Conservation (phyloP, 2,329 filamentous ascomycete genomes). For the Paraphaeosphaeria minitans region DNA sequence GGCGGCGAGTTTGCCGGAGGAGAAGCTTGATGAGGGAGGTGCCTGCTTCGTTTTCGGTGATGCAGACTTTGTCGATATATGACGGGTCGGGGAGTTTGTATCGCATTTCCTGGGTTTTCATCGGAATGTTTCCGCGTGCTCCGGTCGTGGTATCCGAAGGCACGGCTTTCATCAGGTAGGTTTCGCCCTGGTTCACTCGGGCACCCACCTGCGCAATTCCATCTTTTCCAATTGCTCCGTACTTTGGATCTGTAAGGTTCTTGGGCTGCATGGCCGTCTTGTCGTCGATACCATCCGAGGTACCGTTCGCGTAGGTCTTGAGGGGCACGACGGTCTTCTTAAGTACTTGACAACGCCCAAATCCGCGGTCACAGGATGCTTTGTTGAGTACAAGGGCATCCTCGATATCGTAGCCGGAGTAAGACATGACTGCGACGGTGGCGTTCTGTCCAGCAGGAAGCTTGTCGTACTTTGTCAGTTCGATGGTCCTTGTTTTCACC, state of each 20-base stretch:
- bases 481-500: slow-evolving; percentile 96
- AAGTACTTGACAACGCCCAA: slow-evolving; percentile 97
- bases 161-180: slow-evolving; percentile 87
- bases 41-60: slow-evolving; percentile 85
- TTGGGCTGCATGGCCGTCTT: slow-evolving; percentile 35
- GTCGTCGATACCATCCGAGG: slow-evolving; percentile 60
- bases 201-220: slow-evolving; percentile 87
- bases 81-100: slow-evolving; percentile 84
- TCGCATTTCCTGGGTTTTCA: slow-evolving; percentile 67
- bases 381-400: slow-evolving; percentile 97
- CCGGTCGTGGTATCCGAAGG: slow-evolving; percentile 78
- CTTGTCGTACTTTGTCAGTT: slow-evolving; percentile 96
- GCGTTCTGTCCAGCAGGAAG: slow-evolving; percentile 96
- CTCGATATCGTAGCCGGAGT: slow-evolving; percentile 98
- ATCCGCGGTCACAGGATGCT: slow-evolving; percentile 90
- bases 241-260: slow-evolving; percentile 57
- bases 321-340: slow-evolving; percentile 88
- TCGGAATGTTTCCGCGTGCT: slow-evolving; percentile 65
- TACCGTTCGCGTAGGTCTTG: slow-evolving; percentile 85
- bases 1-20: slow-evolving; percentile 91
- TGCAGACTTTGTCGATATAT: slow-evolving; percentile 96
- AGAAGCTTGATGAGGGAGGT: slow-evolving; percentile 90
- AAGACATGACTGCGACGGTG: slow-evolving; percentile 98
- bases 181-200: slow-evolving; percentile 76
- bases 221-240: slow-evolving; percentile 79